Evolutionary conservation across 768 basidiomycete genomes (phyloP), one percentile per base, ranked within the genome.

Genomic region (Mycena haematopus): DNA sequence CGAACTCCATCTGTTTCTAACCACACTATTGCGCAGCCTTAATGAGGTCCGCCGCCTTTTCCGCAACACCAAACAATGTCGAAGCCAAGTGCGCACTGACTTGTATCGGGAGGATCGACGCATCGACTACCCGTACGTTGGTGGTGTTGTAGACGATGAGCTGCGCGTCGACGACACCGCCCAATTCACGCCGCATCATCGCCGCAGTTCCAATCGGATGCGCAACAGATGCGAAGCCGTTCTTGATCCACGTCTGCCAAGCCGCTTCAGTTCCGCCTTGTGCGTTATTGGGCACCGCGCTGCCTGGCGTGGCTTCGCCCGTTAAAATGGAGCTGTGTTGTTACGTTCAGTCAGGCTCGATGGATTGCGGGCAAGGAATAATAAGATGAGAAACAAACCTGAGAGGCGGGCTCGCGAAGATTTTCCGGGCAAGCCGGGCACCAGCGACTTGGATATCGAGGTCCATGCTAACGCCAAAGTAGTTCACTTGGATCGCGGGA

Each of bases 61-160:
- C 84, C 8, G 83, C 83, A n/a, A 86, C 75, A 22, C 80, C 83
- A 66, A 82, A 86, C 35, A 84, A 69, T 57, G 84, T 82, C 15
- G 80, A 76, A 33, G 75, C 76, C 56, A 83, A 59, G 63, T 83
- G 81, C 3, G 81, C 81, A 60, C 80, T 80, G 46, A 85, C 66
- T 56, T 83, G 81, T 38, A 82, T 59, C 8, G 84, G 84, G 63
- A 84, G 69, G 9, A 84, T 68, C 36, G 79, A 81, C 17, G 82
- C 81, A 68, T 85, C 85, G 0, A 82, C 81, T 27, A 86, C 82
- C 10, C 84, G 80, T 24, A 86, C 77, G 60, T 83, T 83, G 7
- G 74, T 65, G 6, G 80, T 82, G 57, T 81, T 80, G 65, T 83
- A 83, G 9, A 83, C 77, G 65, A 68, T 78, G 24, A 83, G 71